Conservation (phyloP, 768 basidiomycete genomes). For the Hebeloma cylindrosporum region DNA sequence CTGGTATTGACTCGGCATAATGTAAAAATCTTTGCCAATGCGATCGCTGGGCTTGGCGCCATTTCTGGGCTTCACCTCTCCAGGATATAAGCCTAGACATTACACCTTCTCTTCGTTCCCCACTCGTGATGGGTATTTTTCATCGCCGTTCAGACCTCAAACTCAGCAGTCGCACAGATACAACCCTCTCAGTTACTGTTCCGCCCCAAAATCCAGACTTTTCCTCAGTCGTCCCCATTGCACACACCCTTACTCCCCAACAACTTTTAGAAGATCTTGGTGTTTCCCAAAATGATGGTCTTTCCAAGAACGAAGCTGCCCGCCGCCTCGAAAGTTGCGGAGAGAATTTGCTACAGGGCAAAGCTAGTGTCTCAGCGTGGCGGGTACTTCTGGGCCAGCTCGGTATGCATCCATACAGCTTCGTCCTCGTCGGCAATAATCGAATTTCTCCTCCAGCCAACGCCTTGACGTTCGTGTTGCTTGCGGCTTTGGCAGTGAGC, state of each 20-base stretch:
- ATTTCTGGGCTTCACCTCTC: conserved; percentile 6
- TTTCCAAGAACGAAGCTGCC: conserved; percentile 36
- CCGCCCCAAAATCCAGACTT: conserved; percentile 32
- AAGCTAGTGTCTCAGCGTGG: conserved; percentile 34
- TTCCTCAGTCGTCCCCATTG: conserved; percentile 28
- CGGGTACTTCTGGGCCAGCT: conserved; percentile 36
- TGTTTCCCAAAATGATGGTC: conserved; percentile 33
- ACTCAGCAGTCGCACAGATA: conserved; percentile 31
- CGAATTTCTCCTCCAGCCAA: conserved; percentile 34
- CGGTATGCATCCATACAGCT: conserved; percentile 17
- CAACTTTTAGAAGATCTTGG: conserved; percentile 33
- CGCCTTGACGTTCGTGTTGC: conserved; percentile 37
- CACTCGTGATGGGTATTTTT: conserved; percentile 17
- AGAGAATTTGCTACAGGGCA: conserved; percentile 34
- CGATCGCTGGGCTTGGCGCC: not conserved
- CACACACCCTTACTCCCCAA: conserved; percentile 31
- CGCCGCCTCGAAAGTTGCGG: conserved; percentile 33
- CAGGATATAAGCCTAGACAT: conserved; percentile 13
- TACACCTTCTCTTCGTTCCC: not conserved
- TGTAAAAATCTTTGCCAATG: not conserved
- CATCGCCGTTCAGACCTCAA: conserved; percentile 18
- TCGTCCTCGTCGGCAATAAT: not conserved
- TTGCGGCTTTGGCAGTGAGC: conserved; percentile 47
- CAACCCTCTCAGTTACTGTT: conserved; percentile 34
- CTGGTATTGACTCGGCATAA: too few relatives aligned